Evolutionary conservation across 164 flowering plant genomes (phyloP).

Genomic region (Cinnamomum micranthum): DNA sequence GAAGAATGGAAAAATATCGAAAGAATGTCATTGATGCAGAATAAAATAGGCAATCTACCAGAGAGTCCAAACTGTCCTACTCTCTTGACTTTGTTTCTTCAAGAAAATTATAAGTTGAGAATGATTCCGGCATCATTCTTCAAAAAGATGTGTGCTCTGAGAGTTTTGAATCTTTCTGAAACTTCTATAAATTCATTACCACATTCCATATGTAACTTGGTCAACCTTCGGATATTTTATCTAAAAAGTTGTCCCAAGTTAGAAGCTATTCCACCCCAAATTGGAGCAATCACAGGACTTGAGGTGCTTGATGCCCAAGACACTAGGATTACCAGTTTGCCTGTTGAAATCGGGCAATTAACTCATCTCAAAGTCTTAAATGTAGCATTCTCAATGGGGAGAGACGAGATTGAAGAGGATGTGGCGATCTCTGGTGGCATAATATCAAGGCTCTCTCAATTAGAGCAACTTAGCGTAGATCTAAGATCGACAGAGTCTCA

Average conservation of each 20-base stretch:
- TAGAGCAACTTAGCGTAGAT: too few relatives aligned
- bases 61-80: conserved; percentile 12
- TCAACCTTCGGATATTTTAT: conserved; percentile 20
- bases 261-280: not conserved
- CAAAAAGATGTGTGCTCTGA: conserved; percentile 15
- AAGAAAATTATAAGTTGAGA: conserved; percentile 5
- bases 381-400: not conserved
- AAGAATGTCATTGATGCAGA: conserved; percentile 22
- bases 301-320: not conserved
- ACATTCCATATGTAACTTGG: conserved; percentile 13
- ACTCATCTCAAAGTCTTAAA: conserved; percentile 11
- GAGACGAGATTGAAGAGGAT: too few relatives aligned
- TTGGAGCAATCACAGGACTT: conserved; percentile 1
- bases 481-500: too few relatives aligned
- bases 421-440: too few relatives aligned
- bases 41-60: conserved; percentile 12
- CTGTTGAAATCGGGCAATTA: conserved; percentile 3
- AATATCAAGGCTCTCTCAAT: too few relatives aligned
- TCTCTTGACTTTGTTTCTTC: conserved; percentile 23
- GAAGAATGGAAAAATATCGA: conserved; percentile 15
- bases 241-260: conserved; percentile 13
- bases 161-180: conserved; percentile 17
- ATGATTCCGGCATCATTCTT: conserved; percentile 20
- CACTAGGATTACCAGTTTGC: not conserved
- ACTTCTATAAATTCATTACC: conserved; percentile 23